phyloP scores from a whole-genome alignment of 441 rosid species.

The Gossypium aridum region DNA sequence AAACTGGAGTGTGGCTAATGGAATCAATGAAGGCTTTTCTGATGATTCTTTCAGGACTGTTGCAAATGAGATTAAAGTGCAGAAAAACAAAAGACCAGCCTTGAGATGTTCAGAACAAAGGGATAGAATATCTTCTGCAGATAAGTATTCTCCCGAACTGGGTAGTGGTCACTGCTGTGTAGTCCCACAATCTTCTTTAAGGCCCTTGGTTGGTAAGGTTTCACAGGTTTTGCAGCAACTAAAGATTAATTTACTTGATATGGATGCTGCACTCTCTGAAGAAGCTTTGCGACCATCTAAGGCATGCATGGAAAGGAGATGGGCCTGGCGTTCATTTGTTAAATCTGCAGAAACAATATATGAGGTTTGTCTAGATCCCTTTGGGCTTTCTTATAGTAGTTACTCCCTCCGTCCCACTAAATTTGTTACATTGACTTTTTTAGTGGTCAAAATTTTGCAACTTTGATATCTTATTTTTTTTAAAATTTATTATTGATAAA shows the following conservation, averaged over 20 bases:
- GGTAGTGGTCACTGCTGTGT: conserved; percentile 43
- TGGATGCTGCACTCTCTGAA: conserved; percentile 84
- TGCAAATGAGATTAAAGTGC: conserved; percentile 29
- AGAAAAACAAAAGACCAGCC: conserved; percentile 22
- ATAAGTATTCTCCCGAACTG: conserved; percentile 17
- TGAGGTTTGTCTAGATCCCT: conserved; percentile 50
- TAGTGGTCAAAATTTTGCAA: neutral
- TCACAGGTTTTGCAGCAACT: conserved; percentile 47
- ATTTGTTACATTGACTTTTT: neutral
- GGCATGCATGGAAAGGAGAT: conserved; percentile 50
- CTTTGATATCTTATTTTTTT: neutral
- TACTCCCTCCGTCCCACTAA: neutral
- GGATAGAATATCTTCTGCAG: conserved; percentile 32
- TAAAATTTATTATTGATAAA: no score
- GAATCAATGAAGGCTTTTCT: conserved; percentile 25
- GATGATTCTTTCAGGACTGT: conserved; percentile 26
- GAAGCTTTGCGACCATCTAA: conserved; percentile 73
- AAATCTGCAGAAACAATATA: conserved; percentile 79
- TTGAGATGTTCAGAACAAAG: conserved; percentile 35
- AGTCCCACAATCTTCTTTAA: conserved; percentile 72
- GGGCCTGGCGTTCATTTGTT: conserved; percentile 82
- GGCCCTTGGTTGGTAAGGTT: conserved; percentile 59
- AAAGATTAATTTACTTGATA: conserved; percentile 83
- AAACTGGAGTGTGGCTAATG: conserved; percentile 27
- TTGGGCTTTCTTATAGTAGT: conserved; percentile 2